phyloP scores from a whole-genome alignment of 768 basidiomycete species.

The Mycena amicta region DNA sequence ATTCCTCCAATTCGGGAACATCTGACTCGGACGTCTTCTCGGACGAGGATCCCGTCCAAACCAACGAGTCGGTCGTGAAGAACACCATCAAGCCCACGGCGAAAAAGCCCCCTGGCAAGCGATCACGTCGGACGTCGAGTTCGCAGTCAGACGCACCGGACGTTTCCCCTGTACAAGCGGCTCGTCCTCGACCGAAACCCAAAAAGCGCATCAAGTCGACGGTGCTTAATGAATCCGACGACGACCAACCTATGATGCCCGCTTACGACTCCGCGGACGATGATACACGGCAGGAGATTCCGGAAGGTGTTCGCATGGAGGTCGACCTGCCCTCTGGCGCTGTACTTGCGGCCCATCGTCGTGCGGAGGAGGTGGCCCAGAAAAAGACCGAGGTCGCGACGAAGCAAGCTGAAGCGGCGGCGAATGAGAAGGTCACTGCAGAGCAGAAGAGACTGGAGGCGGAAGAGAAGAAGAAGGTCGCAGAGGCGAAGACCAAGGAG shows the following conservation, averaged over 20 bases:
- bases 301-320: no score
- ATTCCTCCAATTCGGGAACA: not conserved
- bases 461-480: not conserved
- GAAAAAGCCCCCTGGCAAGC: not conserved
- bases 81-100: not conserved
- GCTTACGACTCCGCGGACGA: no score
- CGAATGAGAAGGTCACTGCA: no score
- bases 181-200: not conserved
- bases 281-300: no score
- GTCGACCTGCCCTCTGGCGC: not conserved
- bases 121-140: not conserved
- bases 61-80: not conserved
- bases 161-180: not conserved
- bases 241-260: no score
- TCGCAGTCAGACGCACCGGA: not conserved
- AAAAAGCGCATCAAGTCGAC: not conserved
- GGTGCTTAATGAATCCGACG: no score
- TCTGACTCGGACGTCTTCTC: not conserved
- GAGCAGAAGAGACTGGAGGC: not conserved
- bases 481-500: not conserved
- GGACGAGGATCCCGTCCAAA: not conserved
- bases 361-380: not conserved
- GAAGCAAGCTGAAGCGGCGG: not conserved
- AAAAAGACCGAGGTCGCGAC: not conserved
- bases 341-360: not conserved